Conservation (phyloP, 2,329 filamentous ascomycete genomes). For the Cercospora sp. region DNA sequence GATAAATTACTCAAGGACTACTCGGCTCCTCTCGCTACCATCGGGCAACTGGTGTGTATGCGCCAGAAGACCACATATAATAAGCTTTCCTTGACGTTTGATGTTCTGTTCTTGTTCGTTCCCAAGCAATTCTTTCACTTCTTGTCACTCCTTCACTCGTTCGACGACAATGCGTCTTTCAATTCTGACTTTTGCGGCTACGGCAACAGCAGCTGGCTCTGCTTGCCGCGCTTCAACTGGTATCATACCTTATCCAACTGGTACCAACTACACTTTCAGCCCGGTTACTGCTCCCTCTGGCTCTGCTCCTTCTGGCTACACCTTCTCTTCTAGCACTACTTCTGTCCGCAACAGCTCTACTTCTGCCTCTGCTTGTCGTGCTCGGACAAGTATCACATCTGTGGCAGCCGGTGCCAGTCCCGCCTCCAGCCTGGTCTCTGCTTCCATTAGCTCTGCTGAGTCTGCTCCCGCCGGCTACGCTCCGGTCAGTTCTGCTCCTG, state of each 20-base stretch:
- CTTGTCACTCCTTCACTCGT: constrained; percentile 21
- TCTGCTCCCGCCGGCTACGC: background rate
- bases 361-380: background rate
- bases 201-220: constrained; percentile 26
- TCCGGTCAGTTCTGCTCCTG: background rate
- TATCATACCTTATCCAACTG: background rate
- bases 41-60: background rate
- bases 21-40: background rate
- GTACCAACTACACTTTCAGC: background rate
- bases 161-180: constrained; percentile 31
- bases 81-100: constrained; percentile 5
- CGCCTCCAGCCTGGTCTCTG: background rate
- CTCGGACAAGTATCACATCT: background rate
- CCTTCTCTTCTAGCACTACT: background rate
- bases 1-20: background rate
- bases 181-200: constrained; percentile 26
- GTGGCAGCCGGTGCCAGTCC: background rate
- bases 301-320: background rate
- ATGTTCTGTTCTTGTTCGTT: background rate
- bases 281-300: background rate
- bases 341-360: background rate
- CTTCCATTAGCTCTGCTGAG: background rate
- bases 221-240: constrained; percentile 1
- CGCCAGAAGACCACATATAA: background rate
- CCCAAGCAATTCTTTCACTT: constrained; percentile 1